Evolutionary conservation across 495 filamentous ascomycete species (phyloP).

Genomic region (Tricharina praecox): DNA sequence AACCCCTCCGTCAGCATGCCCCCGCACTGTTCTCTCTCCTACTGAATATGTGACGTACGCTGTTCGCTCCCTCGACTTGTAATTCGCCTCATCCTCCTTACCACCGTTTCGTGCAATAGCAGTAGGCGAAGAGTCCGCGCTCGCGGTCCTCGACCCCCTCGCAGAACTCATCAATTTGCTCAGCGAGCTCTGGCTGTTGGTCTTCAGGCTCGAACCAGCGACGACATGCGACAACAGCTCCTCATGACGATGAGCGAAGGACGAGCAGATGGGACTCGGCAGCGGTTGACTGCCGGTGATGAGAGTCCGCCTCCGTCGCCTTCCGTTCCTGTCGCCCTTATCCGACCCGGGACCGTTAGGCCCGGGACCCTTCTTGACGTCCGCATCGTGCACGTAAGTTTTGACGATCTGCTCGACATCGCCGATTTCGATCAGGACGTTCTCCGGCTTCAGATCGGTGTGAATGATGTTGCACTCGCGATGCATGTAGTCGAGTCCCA

Average conservation of each 20-base stretch:
- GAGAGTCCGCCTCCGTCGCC: slow-evolving; percentile 68
- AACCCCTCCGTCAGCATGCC: not conserved
- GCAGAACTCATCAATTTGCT: slow-evolving; percentile 47
- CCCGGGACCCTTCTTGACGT: slow-evolving; percentile 37
- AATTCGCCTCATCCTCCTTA: slow-evolving; percentile 43
- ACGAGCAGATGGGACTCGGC: slow-evolving; percentile 84
- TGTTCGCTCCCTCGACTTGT: slow-evolving; percentile 82
- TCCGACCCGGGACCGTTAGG: slow-evolving; percentile 27
- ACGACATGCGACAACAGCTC: slow-evolving; percentile 33
- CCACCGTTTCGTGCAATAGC: slow-evolving; percentile 17
- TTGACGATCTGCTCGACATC: slow-evolving; percentile 95
- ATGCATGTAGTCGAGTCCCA: slow-evolving; percentile 90
- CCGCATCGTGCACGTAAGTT: slow-evolving; percentile 76
- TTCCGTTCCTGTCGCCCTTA: slow-evolving; percentile 84
- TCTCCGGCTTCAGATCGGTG: slow-evolving; percentile 94
- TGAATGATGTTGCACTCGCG: slow-evolving; percentile 98
- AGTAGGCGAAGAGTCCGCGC: slow-evolving; percentile 20
- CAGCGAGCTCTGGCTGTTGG: slow-evolving; percentile 55
- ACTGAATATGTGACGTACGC: slow-evolving; percentile 74
- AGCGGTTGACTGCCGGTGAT: slow-evolving; percentile 96
- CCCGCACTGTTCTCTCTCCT: no score
- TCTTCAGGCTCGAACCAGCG: slow-evolving; percentile 31
- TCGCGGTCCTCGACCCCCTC: slow-evolving; percentile 15
- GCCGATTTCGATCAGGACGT: slow-evolving; percentile 96
- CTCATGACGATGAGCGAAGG: slow-evolving; percentile 47